Conservation (phyloP, 169 alveolate genomes). For the Cryptosporidium felis region DNA sequence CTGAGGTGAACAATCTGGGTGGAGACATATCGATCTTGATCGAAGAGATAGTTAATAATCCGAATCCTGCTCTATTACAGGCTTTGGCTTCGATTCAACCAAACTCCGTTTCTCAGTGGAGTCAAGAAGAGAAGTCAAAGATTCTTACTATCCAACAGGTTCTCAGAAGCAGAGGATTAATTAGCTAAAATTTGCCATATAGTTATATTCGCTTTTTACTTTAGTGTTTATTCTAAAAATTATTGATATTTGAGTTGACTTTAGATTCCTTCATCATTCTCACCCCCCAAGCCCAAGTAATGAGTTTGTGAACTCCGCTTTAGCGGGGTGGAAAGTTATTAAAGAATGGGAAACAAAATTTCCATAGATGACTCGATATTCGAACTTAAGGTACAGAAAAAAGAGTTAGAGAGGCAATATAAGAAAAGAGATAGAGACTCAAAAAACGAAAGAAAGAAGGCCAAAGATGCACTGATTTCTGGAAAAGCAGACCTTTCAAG, state of each 20-base stretch:
- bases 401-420: slow-evolving; percentile 48
- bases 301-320: too few relatives aligned
- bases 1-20: slow-evolving; percentile 2
- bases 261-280: background rate
- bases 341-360: slow-evolving; percentile 31
- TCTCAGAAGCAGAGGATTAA: slow-evolving; percentile 42
- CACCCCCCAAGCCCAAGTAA: too few relatives aligned
- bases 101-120: slow-evolving; percentile 60
- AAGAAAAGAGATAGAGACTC: slow-evolving; percentile 41
- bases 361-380: slow-evolving; percentile 67
- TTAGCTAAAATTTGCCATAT: too few relatives aligned
- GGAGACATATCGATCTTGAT: slow-evolving; percentile 48
- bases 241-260: background rate
- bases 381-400: slow-evolving; percentile 45
- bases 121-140: slow-evolving; percentile 52
- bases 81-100: slow-evolving; percentile 64
- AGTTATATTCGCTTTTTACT: too few relatives aligned
- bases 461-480: slow-evolving; percentile 48
- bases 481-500: slow-evolving; percentile 29
- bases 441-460: slow-evolving; percentile 44
- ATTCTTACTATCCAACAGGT: slow-evolving; percentile 50
- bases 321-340: too few relatives aligned
- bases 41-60: slow-evolving; percentile 49
- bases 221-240: too few relatives aligned
- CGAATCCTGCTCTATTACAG: slow-evolving; percentile 58